phyloP scores from a whole-genome alignment of 2,329 filamentous ascomycete species.

The Pseudomassariella vexata region DNA sequence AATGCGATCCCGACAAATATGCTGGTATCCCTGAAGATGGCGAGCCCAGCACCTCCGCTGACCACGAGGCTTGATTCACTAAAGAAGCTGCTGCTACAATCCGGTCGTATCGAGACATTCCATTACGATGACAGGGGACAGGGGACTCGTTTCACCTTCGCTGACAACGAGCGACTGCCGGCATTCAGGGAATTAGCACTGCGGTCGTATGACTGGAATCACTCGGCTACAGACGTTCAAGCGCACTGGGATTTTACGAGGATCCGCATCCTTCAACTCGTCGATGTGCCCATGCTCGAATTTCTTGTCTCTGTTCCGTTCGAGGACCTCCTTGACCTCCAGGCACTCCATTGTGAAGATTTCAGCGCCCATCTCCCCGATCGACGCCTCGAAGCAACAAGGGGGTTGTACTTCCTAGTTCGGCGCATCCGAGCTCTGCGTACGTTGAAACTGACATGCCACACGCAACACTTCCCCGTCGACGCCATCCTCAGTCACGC shows the following conservation, averaged over 20 bases:
- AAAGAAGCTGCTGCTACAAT: slow-evolving; percentile 34
- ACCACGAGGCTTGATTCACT: slow-evolving; percentile 33
- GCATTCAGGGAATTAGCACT: slow-evolving; percentile 34
- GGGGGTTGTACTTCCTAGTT: slow-evolving; percentile 31
- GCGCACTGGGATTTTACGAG: slow-evolving; percentile 41
- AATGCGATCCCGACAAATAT: slow-evolving; percentile 31
- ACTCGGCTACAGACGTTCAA: slow-evolving; percentile 29
- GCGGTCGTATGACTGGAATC: slow-evolving; percentile 44
- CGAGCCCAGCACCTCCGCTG: slow-evolving; percentile 31
- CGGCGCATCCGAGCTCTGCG: slow-evolving; percentile 30
- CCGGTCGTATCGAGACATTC: slow-evolving; percentile 30
- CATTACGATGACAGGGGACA: slow-evolving; percentile 38
- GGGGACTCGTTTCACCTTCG: slow-evolving; percentile 37
- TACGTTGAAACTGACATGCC: slow-evolving; percentile 34
- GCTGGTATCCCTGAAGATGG: slow-evolving; percentile 34
- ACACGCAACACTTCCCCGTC: slow-evolving; percentile 32
- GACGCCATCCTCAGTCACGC: slow-evolving; percentile 33
- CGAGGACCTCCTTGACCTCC: slow-evolving; percentile 28
- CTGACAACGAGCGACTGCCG: slow-evolving; percentile 33
- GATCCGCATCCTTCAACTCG: slow-evolving; percentile 33
- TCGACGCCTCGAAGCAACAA: slow-evolving; percentile 31
- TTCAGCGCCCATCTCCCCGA: slow-evolving; percentile 34
- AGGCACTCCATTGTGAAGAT: slow-evolving; percentile 36
- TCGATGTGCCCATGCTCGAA: slow-evolving; percentile 36
- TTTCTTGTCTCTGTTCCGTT: slow-evolving; percentile 38